Evolutionary conservation across 257 asterid genomes (phyloP).

Genomic region (Coffea eugenioides): DNA sequence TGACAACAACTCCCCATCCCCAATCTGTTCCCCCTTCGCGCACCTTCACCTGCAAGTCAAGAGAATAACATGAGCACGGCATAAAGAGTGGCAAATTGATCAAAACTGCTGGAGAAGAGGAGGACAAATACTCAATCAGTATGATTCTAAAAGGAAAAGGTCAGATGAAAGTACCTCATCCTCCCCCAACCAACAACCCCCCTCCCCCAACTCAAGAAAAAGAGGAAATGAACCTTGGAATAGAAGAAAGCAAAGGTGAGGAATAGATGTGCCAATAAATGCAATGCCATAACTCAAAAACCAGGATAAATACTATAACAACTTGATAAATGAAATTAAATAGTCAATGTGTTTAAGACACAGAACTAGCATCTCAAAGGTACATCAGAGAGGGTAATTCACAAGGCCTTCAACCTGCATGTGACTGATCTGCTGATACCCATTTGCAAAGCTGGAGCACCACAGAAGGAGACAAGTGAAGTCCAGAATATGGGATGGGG

Average conservation of each 20-base stretch:
- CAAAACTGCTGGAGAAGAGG: neutral
- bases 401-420: neutral
- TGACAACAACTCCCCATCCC: constrained; percentile 99
- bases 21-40: constrained; percentile 96
- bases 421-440: neutral
- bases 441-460: too few relatives aligned
- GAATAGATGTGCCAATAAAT: neutral
- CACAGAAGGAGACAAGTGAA: too few relatives aligned
- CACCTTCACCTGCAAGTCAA: constrained; percentile 67
- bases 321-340: neutral
- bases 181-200: neutral
- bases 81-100: constrained; percentile 1
- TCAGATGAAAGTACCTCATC: neutral
- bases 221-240: neutral
- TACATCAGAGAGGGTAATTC: too few relatives aligned
- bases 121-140: neutral
- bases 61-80: constrained; percentile 16
- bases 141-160: neutral
- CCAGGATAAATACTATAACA: neutral
- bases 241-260: neutral
- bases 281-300: neutral
- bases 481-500: too few relatives aligned
- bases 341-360: neutral
- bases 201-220: too few relatives aligned
- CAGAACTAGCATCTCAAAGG: neutral